A percentile compares a stretch with the other conserved stretches of the same genome.
Evolutionary conservation across 148 eudicot genomes (phyloP).

Genomic region (Rhododendron simsii): DNA sequence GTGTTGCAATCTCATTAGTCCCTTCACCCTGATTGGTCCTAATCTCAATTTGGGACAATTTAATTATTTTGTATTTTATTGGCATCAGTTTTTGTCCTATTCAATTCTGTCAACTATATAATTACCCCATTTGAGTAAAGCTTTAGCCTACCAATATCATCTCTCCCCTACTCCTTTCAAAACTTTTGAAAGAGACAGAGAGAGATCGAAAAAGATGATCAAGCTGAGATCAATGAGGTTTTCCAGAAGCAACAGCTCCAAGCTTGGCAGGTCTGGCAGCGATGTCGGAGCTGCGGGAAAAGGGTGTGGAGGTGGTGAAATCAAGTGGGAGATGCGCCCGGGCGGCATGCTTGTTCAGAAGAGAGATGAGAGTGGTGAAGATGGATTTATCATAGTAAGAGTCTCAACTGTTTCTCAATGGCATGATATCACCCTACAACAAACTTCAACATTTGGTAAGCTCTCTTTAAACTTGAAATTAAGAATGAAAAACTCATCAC

Average conservation of each 20-base stretch:
- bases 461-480: background rate
- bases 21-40: background rate
- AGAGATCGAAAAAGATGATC: conserved; percentile 29
- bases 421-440: conserved; percentile 45
- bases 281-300: conserved; percentile 10
- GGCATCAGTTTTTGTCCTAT: conserved; percentile 12
- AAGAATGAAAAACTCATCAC: background rate
- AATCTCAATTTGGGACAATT: background rate
- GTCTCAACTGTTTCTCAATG: conserved; percentile 52
- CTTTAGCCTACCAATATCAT: background rate
- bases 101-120: conserved; percentile 2
- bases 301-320: conserved; percentile 22
- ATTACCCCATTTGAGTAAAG: conserved; percentile 12
- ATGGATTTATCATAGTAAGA: conserved; percentile 40
- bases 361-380: conserved; percentile 36
- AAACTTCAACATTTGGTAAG: conserved; percentile 76
- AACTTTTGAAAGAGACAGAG: background rate
- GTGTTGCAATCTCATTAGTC: conserved; percentile 16
- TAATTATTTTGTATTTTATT: background rate
- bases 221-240: conserved; percentile 48
- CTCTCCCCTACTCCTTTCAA: conserved; percentile 4
- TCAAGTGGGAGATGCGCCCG: conserved; percentile 64
- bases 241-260: conserved; percentile 36
- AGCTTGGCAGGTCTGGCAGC: conserved; percentile 12
- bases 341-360: conserved; percentile 79